phyloP scores from a whole-genome alignment of 2,329 filamentous ascomycete species.

The Clonostachys rosea region DNA sequence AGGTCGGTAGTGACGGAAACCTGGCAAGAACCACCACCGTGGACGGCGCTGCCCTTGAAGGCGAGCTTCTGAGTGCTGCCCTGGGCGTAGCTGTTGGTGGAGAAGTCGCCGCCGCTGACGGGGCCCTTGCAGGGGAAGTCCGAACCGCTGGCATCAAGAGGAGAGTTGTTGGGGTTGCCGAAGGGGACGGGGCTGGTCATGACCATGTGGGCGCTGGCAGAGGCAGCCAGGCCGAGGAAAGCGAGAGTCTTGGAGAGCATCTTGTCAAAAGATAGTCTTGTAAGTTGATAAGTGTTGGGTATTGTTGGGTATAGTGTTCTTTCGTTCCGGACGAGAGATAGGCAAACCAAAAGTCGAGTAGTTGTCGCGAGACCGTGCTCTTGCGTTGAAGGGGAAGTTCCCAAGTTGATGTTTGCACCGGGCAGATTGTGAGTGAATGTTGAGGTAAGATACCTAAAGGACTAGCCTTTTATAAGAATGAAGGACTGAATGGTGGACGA shows the following conservation, averaged over 20 bases:
- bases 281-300: conserved; percentile 23
- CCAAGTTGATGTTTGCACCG: conserved; percentile 5
- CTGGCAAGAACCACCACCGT: conserved; percentile 92
- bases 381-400: conserved; percentile 1
- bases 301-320: conserved; percentile 8
- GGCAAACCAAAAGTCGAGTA: neutral
- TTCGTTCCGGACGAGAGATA: neutral
- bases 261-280: conserved; percentile 21
- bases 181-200: conserved; percentile 68
- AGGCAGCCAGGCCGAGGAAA: conserved; percentile 49
- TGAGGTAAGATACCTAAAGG: conserved; percentile 18
- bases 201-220: conserved; percentile 70
- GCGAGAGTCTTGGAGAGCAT: conserved; percentile 48
- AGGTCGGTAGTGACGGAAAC: conserved; percentile 78
- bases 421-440: conserved; percentile 8
- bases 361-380: neutral
- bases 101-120: conserved; percentile 13
- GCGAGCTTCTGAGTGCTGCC: conserved; percentile 40
- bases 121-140: conserved; percentile 82
- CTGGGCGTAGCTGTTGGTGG: conserved; percentile 50
- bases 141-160: conserved; percentile 52
- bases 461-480: conserved; percentile 22
- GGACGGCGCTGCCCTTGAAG: conserved; percentile 70
- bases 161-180: conserved; percentile 48
- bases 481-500: conserved; percentile 20